Conservation (phyloP, 2,329 filamentous ascomycete species). For the Aspergillus sp. region DNA sequence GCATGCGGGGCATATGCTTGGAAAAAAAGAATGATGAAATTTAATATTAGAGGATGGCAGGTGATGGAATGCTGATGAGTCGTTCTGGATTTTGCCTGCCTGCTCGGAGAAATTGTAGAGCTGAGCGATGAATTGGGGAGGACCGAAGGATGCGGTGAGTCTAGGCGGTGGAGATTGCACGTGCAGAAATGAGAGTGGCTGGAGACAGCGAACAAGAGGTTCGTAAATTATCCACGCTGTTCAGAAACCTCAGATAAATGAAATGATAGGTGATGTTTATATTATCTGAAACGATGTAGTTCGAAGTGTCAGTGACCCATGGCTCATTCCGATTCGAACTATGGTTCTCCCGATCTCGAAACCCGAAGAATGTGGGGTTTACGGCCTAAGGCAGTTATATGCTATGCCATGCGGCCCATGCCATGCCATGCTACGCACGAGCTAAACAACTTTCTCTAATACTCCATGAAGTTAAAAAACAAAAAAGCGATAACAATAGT, state of each 20-base stretch:
- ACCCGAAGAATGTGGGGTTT: conserved; percentile 9
- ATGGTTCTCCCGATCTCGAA: conserved; percentile 2
- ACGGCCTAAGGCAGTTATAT: not conserved
- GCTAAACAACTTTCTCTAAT: not conserved
- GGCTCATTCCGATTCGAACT: not conserved
- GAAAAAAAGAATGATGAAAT: not conserved
- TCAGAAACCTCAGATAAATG: not conserved
- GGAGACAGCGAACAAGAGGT: not conserved
- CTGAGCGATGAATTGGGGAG: not conserved
- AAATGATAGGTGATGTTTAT: not conserved
- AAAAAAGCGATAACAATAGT: not conserved
- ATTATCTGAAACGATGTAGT: not conserved
- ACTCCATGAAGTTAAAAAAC: not conserved
- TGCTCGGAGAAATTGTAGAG: not conserved
- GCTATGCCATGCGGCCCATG: not conserved
- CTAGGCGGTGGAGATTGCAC: conserved; percentile 15
- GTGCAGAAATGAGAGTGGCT: conserved; percentile 12
- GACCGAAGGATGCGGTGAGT: conserved; percentile 12
- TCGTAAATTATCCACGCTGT: not conserved
- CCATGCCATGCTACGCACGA: not conserved
- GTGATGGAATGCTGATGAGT: not conserved
- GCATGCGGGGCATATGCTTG: not conserved
- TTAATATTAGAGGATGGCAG: not conserved
- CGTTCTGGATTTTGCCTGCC: not conserved
- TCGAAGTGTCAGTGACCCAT: not conserved